Base-by-base conservation (phyloP, 257 asterid species). In the Capsicum rhomboideum region DNA sequence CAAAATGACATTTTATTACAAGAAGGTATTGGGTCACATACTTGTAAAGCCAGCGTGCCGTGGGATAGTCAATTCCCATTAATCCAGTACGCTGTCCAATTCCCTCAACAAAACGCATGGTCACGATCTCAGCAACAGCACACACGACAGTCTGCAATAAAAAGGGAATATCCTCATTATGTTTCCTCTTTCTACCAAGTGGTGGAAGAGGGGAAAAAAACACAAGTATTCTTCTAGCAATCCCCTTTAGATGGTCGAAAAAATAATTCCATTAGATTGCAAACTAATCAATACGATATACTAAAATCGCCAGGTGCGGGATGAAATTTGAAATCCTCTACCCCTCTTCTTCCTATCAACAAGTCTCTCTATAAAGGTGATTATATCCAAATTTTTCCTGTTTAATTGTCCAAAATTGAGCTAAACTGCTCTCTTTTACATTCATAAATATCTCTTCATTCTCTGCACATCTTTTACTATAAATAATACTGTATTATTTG, bases 61-160 rank as follows among this genome's bases (percentile, higher is more conserved):
- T 96, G 53, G 98, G 94, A 86, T 91, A 94, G 91, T 96, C 99
- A 28, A 96, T 94, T 89, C 99, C 98, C 98, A 96, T 92, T 71
- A 96, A 88, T 86, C 99, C 99, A 44, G 92, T 87, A 26, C 93
- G 95, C 69, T 92, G 98, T 80, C 97, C 97, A 37, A 90, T 85
- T 84, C 99, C 98, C 88, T 96, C 89, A 80, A 94, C 86, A 50
- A 90, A 93, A 49, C 99, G 92, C 96, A 88, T 91, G 93, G 97
- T 90, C 82, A 95, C 92, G 86, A 94, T 95, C 93, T 96, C 98
- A 61, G 96, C 88, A 34, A 96, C 71, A 84, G 98, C 99, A 82
- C 97, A 96, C 74, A 95, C 58, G 82, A 90, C 92, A 84, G 90
- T 23, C 99, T 96, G 98, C 88, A 87, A 86, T 71, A 53, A 79